phyloP scores from a whole-genome alignment of 169 alveolate species.

The Cryptosporidium meleagridis region DNA sequence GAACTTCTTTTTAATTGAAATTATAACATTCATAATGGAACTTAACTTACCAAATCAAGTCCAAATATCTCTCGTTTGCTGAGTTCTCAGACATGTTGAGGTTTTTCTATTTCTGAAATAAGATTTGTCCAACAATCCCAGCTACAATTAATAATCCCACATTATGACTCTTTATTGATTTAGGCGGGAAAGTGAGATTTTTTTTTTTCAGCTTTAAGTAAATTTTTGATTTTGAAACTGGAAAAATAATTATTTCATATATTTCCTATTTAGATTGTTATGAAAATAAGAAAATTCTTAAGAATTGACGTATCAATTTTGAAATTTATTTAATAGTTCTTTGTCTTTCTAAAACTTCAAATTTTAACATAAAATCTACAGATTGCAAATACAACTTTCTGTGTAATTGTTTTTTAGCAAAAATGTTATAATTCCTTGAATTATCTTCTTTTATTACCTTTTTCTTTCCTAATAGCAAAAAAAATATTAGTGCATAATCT shows the following conservation, averaged over 20 bases:
- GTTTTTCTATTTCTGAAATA: background rate
- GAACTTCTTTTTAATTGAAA: background rate
- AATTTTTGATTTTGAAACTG: too few species aligned
- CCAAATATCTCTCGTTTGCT: background rate
- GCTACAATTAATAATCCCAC: background rate
- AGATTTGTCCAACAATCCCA: background rate
- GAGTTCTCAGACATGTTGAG: background rate
- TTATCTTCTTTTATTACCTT: background rate
- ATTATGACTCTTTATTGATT: background rate
- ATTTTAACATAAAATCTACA: too few species aligned
- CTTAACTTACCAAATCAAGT: conserved; percentile 39
- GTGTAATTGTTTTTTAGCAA: background rate
- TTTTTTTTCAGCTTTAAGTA: background rate
- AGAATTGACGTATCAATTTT: too few species aligned
- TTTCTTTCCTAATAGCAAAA: background rate
- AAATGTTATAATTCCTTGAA: too few species aligned
- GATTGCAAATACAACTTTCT: background rate
- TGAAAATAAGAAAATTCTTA: too few species aligned
- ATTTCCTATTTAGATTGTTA: background rate
- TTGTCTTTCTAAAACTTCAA: too few species aligned
- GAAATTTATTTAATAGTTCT: background rate
- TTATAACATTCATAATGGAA: background rate
- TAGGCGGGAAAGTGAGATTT: background rate
- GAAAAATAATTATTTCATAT: background rate
- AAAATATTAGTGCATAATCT: background rate